Evolutionary conservation across 208 protist species (phyloP), one percentile per base, ranked within the genome.

Genomic region (Trichomonas gallinae): DNA sequence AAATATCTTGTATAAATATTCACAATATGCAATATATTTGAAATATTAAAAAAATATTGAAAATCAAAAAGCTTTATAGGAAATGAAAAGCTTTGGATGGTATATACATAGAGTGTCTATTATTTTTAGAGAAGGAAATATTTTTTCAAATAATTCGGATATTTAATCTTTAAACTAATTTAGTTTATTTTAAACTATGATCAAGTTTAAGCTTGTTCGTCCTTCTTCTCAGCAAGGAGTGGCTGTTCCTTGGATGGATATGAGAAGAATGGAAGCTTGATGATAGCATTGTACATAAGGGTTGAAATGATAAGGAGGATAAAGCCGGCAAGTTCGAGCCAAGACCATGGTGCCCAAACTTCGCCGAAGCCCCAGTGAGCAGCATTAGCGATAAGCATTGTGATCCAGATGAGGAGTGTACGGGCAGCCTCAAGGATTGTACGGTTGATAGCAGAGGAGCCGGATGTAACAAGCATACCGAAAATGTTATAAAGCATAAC

Each of bases 401-500:
- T 31, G 44, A 93, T 51, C 87, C 87, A 93, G 38, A 93, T 93
- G 8, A 93, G 31, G 15, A 93, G n/a, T 44, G 87, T 93, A 93
- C 87, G 87, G 15, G 87, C 87, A 38, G 87, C 87, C 45, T 93
- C 87, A 34, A 93, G 34, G 34, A 93, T 93, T 51, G 87, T 93
- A 48, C 87, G 23, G 44, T 38, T 36, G 26, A 93, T 15, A 21
- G 87, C 87, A 10, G 87, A 93, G 4, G 87, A 93, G n/a, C 45
- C 40, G 13, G 87, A 93, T 23, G 87, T 93, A 26, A 93, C 87
- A 26, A 93, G 87, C 87, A 93, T 93, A 40, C 87, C 87, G 87
- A 93, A 93, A 23, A 93, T 93, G 44, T 93, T 93, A 26, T 93
- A 93, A 44, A 93, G 44, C 8, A 93, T 42, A 93, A 93, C 87